Conservation (phyloP, 257 asterid species). For the Leonotis leonurus region DNA sequence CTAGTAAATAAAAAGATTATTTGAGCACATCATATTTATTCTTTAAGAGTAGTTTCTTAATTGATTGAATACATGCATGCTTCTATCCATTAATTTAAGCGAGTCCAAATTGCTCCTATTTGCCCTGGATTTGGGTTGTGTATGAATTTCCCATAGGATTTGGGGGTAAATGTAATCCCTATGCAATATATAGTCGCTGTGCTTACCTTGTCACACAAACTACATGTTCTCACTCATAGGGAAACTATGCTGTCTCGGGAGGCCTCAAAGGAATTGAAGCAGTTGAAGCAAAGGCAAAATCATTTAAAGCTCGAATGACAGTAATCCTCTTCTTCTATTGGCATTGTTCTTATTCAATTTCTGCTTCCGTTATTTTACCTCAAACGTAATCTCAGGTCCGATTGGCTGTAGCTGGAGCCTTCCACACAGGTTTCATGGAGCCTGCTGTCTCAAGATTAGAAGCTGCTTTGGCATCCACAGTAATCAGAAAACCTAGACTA, state of each 20-base stretch:
- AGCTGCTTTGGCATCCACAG: conserved; percentile 78
- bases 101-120: background rate
- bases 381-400: conserved; percentile 47
- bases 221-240: conserved; percentile 42
- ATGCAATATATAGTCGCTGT: background rate
- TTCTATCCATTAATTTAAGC: background rate
- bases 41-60: background rate
- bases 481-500: conserved; percentile 64
- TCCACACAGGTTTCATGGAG: conserved; percentile 89
- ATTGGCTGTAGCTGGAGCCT: conserved; percentile 96
- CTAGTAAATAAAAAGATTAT: background rate
- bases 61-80: background rate
- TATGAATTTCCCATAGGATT: background rate
- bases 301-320: conserved; percentile 95
- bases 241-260: conserved; percentile 97
- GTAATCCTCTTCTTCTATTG: conserved; percentile 26
- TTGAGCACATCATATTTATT: too few relatives aligned
- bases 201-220: background rate
- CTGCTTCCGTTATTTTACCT: conserved; percentile 7
- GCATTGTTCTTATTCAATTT: background rate
- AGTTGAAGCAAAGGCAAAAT: conserved; percentile 92
- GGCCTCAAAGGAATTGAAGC: conserved; percentile 96
- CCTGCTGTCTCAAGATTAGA: conserved; percentile 91
- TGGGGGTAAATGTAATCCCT: background rate
- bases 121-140: background rate